Conservation (phyloP, 495 filamentous ascomycete genomes). For the Aspergillus ellipticus region DNA sequence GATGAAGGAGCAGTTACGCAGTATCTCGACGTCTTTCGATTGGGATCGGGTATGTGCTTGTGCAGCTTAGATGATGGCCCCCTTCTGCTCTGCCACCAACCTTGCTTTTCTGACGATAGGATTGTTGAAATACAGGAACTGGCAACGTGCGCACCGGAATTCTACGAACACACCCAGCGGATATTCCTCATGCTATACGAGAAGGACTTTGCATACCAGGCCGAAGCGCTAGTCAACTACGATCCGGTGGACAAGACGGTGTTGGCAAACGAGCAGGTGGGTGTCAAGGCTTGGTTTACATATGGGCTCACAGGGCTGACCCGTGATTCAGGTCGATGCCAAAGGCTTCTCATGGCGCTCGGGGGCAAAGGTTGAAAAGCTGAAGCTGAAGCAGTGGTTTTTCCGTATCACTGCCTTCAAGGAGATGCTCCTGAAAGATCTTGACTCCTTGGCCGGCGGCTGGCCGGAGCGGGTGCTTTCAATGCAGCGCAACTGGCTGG, state of each 20-base stretch:
- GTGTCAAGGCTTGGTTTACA: background rate
- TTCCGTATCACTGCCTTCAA: conserved; percentile 77
- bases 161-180: conserved; percentile 84
- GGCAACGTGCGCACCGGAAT: conserved; percentile 74
- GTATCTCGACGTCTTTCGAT: conserved; percentile 76
- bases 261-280: conserved; percentile 77
- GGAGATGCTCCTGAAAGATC: conserved; percentile 66
- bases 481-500: conserved; percentile 89
- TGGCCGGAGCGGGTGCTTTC: conserved; percentile 81
- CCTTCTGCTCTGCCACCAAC: background rate
- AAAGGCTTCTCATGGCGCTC: conserved; percentile 85
- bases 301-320: conserved; percentile 5
- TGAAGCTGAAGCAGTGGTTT: conserved; percentile 84
- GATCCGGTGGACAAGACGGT: conserved; percentile 89
- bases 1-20: conserved; percentile 78
- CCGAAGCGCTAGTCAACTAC: conserved; percentile 79
- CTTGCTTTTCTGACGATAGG: conserved; percentile 6
- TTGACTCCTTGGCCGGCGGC: conserved; percentile 58
- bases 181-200: conserved; percentile 75
- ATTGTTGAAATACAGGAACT: conserved; percentile 56
- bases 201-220: conserved; percentile 71
- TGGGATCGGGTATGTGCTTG: conserved; percentile 68
- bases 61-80: background rate
- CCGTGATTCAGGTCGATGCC: conserved; percentile 56
- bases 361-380: conserved; percentile 78